Percentiles rank a stretch among this genome's conserved stretches.
Evolutionary conservation across 768 basidiomycete species (phyloP).

Genomic region (Zangia roseola): DNA sequence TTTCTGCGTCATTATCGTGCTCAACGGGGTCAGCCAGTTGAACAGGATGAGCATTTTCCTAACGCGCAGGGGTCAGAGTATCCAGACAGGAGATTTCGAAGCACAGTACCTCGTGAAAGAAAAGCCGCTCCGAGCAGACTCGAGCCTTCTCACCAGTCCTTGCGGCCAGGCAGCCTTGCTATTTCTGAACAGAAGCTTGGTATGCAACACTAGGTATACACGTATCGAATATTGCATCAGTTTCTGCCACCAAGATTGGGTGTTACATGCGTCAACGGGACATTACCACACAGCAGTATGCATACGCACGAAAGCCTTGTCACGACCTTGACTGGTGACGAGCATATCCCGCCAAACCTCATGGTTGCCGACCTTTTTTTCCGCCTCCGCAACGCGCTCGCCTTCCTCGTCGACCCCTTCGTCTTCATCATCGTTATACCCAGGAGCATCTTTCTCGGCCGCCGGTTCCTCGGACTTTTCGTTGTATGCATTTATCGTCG

Average conservation of each 20-base stretch:
- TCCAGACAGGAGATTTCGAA: neutral
- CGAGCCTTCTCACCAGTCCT: slow-evolving; percentile 57
- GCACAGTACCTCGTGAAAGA: slow-evolving; percentile 68
- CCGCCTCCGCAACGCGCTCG: slow-evolving; percentile 42
- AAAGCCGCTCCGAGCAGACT: slow-evolving; percentile 53
- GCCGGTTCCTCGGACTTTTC: slow-evolving; percentile 39
- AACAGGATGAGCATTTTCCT: slow-evolving; percentile 82
- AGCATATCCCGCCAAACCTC: slow-evolving; percentile 83
- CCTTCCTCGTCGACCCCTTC: slow-evolving; percentile 52
- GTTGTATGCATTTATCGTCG: slow-evolving; percentile 37
- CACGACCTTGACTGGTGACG: slow-evolving; percentile 73
- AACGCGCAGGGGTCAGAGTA: slow-evolving; percentile 7
- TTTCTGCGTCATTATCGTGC: slow-evolving; percentile 69
- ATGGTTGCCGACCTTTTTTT: slow-evolving; percentile 51
- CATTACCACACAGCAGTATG: neutral
- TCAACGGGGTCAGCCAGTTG: slow-evolving; percentile 81
- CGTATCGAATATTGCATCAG: slow-evolving; percentile 81
- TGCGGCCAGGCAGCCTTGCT: slow-evolving; percentile 47
- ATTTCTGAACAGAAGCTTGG: slow-evolving; percentile 49
- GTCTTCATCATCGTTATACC: slow-evolving; percentile 28
- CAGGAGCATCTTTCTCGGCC: slow-evolving; percentile 14
- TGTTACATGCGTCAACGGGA: slow-evolving; percentile 3
- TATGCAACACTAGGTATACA: slow-evolving; percentile 71
- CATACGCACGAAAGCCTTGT: slow-evolving; percentile 77
- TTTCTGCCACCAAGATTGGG: slow-evolving; percentile 61